Percentiles rank a stretch among this genome's conserved stretches.
These are phyloP conservation scores for Exophiala sp. DNA, from an alignment of 2,329 filamentous ascomycete species.

Conservation along the genomic window DNA sequence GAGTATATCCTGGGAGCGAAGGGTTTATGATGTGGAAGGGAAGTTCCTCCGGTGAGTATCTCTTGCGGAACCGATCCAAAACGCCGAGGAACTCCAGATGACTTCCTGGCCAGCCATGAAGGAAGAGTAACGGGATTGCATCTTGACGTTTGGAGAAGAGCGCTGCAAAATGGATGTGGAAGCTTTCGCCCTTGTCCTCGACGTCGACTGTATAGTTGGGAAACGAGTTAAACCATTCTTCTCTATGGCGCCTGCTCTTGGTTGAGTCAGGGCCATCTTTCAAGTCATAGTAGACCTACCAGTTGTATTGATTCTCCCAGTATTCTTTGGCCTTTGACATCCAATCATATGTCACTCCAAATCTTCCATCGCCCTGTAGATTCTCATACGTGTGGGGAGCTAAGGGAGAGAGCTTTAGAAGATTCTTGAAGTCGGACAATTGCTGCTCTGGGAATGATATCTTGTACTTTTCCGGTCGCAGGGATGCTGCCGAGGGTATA, in stretches of 20 bases:
- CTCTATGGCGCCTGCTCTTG: conserved; percentile 11
- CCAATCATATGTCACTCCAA: conserved; percentile 48
- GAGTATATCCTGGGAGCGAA: conserved; percentile 53
- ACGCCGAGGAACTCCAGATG: conserved; percentile 57
- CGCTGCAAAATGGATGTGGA: conserved; percentile 52
- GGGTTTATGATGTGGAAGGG: conserved; percentile 57
- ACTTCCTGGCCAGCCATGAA: conserved; percentile 56
- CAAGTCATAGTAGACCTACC: conserved; percentile 37
- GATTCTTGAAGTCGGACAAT: conserved; percentile 45
- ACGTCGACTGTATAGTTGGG: conserved; percentile 49
- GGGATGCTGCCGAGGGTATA: background rate
- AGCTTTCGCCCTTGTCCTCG: conserved; percentile 33
- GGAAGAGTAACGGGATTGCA: conserved; percentile 50
- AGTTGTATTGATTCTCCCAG: conserved; percentile 48
- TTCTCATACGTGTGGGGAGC: conserved; percentile 32
- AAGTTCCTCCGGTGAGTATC: conserved; percentile 50
- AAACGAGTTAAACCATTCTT: conserved; percentile 47
- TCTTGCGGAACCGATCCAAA: conserved; percentile 43
- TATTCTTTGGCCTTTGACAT: conserved; percentile 39
- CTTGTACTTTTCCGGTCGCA: background rate
- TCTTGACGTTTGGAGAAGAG: conserved; percentile 52
- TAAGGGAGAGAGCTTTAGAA: conserved; percentile 48
- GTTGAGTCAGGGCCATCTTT: background rate
- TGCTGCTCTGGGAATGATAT: conserved; percentile 39
- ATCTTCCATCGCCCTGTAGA: conserved; percentile 37